Conservation (phyloP, 371 early-diverging fungal genomes). For the Conidiobolus incongruus region DNA sequence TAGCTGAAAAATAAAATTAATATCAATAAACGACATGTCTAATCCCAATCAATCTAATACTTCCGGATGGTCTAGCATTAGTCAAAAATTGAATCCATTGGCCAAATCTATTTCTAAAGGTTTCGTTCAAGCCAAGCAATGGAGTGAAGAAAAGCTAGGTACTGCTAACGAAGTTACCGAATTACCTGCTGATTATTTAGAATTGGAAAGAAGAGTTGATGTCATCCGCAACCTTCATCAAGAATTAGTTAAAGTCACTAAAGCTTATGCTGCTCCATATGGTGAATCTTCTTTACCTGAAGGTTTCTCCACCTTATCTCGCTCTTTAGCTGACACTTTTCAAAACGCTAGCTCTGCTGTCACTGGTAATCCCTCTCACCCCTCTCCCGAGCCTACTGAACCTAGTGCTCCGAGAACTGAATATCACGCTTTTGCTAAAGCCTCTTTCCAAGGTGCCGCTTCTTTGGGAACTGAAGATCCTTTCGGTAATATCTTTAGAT, state of each 20-base stretch:
- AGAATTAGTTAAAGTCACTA: constrained; percentile 44
- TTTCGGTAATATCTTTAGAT: constrained; percentile 14
- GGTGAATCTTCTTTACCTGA: constrained; percentile 50
- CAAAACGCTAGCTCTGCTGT: constrained; percentile 32
- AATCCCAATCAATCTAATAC: too few species aligned
- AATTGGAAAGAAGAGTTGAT: constrained; percentile 51
- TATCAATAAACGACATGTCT: too few species aligned
- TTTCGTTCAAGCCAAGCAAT: constrained; percentile 19
- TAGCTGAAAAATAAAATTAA: too few species aligned
- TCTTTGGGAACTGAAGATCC: constrained; percentile 49
- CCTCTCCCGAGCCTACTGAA: constrained; percentile 7
- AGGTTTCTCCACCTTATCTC: constrained; percentile 40
- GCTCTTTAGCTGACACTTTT: constrained; percentile 34
- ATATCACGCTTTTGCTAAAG: constrained; percentile 50
- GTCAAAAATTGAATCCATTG: constrained; percentile 2
- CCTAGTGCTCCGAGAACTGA: constrained; percentile 29
- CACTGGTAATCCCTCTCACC: constrained; percentile 16
- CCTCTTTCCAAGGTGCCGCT: constrained; percentile 33
- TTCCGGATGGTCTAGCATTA: constrained; percentile 3
- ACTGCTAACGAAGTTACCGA: constrained; percentile 63
- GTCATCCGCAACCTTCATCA: constrained; percentile 34
- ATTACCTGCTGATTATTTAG: constrained; percentile 72
- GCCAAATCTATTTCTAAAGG: constrained; percentile 1
- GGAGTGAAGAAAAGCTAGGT: constrained; percentile 74
- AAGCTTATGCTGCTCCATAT: constrained; percentile 33